Base-by-base conservation (phyloP, 1,284 basidiomycete species). In the Leccinum pachyderme region DNA sequence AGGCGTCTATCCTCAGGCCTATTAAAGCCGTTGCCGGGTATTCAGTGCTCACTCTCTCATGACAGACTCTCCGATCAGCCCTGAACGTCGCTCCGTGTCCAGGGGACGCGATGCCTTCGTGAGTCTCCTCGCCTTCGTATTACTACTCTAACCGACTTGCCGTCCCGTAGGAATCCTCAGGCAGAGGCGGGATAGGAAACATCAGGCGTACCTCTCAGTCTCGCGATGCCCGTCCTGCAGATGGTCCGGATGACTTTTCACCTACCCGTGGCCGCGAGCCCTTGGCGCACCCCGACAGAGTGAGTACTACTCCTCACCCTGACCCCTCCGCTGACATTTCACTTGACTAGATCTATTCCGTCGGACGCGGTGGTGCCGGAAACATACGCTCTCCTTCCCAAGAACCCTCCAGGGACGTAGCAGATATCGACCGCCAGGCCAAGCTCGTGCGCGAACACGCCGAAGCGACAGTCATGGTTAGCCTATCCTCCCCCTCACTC, bases 321-420 rank as follows among this genome's bases (percentile, higher is more conserved):
- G 29, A 8, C 28, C 51, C 4, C n/a, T 29, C 7, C 7, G 2
- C 51, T 53, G 50, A 51, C 48, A 31, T 45, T 35, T 31, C 27
- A 12, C 45, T 9, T 15, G 2, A 32, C 7, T 57, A 86, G 76
- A 56, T 80, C n/a, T 77, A 75, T 59, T 85, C 85, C 39, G 81
- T 83, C 44, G 90, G 91, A 18, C 81, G 90, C 32, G 90, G 90
- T 35, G 90, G 90, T 27, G 81, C 80, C 18, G 90, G 90, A 43
- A 92, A 93, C 73, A 82, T 91, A 37, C 83, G 86, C 49, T 86
- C 87, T 4, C 83, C 85, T 0, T 87, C 88, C 15, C 80, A 82
- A 44, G 82, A 84, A 47, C 71, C 76, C 50, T 54, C 63, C 5
- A 69, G 70, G 47, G 54, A 58, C n/a, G 49, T 37, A 13, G 32